Base-by-base conservation (phyloP, 306 rosid species). In the Canavalia gladiata region DNA sequence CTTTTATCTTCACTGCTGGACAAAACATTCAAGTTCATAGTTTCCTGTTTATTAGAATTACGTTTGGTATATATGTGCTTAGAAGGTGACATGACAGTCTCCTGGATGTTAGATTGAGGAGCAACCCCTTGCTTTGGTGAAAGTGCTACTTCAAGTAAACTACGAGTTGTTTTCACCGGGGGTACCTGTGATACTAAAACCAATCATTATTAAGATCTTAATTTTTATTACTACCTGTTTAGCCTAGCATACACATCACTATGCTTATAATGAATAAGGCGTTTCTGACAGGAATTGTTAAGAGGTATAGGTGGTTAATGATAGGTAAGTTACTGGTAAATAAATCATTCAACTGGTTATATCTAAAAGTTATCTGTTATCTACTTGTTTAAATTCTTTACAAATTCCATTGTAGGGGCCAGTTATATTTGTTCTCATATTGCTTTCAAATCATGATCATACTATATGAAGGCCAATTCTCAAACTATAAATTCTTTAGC, bases 91-190 rank as follows among this genome's bases (percentile, higher is more conserved):
- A 68, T 68, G 55, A 45, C 55, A 68, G 7, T 41, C 55, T 45
- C 73, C 8, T 68, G 73, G 5, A 25, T 68, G 73, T 25, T 43
- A 68, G 39, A 68, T 47, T 68, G 55, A 68, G 55, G 55, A 68
- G 55, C 54, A 68, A 45, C 9, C 54, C 73, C 45, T 30, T 43
- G 73, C 55, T 11, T 68, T 43, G 55, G 73, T 68, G 73, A 68
- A 68, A 8, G n/a, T 68, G 55, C 29, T 68, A 39, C 29, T 45
- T 68, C 73, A 68, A 68, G 55, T 25, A 68, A 55, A 68, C 39
- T 45, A 28, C 73, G 73, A 28, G 73, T 45, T 68, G 55, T 68
- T 8, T 9, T 28, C 73, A 43, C 54, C 9, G 55, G 42, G 55
- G 45, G 73, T 68, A 13, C 3, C 55, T 68, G 73, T 28, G 39